A percentile compares a stretch with the other conserved stretches of the same genome.
Conservation (phyloP, 1,139 yeast genomes). For the Lipomyces yarrowii region DNA sequence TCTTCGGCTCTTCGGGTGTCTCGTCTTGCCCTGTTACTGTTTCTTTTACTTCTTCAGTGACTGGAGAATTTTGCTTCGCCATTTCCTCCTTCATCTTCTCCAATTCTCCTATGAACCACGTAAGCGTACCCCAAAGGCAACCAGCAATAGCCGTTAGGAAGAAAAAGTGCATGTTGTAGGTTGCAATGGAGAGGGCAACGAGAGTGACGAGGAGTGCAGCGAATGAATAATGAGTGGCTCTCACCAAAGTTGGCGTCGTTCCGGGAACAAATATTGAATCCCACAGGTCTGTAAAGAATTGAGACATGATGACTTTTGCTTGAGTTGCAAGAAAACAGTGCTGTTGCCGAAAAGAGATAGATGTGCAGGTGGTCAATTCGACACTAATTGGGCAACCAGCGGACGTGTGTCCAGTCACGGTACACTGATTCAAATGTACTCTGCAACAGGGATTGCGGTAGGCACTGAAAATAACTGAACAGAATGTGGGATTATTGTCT, state of each 20-base stretch:
- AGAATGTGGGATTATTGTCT: too few relatives aligned
- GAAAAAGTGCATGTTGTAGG: slow-evolving; percentile 74
- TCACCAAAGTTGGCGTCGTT: slow-evolving; percentile 78
- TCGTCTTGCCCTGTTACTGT: slow-evolving; percentile 10
- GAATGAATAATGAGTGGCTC: slow-evolving; percentile 78
- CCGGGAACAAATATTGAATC: slow-evolving; percentile 94
- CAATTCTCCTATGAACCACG: slow-evolving; percentile 86
- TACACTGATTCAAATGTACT: too few relatives aligned
- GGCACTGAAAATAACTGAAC: too few relatives aligned
- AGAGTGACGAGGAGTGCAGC: slow-evolving; percentile 57
- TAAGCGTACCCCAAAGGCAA: slow-evolving; percentile 73
- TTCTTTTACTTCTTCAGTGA: slow-evolving; percentile 20
- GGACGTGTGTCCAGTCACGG: too few relatives aligned
- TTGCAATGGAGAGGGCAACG: slow-evolving; percentile 58
- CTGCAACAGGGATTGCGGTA: too few relatives aligned
- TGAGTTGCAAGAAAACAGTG: neutral
- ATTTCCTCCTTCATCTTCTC: slow-evolving; percentile 50
- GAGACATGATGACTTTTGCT: slow-evolving; percentile 19
- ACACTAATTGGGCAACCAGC: too few relatives aligned
- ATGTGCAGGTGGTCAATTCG: neutral
- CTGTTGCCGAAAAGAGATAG: neutral
- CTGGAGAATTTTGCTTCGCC: slow-evolving; percentile 48
- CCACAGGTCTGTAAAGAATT: slow-evolving; percentile 75
- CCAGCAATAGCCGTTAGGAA: slow-evolving; percentile 70
- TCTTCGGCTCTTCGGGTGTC: slow-evolving; percentile 12